Percentiles rank a stretch among this genome's conserved stretches.
Evolutionary conservation across 192 early-diverging fungal genomes (phyloP).

Genomic region (Coemansia sp.): DNA sequence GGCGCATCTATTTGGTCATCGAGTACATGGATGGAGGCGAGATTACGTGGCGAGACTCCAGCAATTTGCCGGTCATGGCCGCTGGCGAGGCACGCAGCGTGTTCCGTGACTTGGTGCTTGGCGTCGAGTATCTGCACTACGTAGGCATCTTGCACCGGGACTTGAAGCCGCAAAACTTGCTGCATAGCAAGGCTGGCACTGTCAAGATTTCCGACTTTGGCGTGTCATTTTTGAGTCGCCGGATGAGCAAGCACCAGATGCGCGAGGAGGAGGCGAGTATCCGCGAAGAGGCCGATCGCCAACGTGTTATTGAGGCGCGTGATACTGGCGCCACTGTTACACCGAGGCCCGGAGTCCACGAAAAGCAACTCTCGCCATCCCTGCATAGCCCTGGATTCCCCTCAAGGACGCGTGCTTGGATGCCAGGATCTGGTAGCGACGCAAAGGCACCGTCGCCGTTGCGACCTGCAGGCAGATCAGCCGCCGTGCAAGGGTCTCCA

Average conservation of each 20-base stretch:
- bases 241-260: slow-evolving; percentile 19
- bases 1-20: slow-evolving; percentile 92
- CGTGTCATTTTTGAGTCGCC: slow-evolving; percentile 79
- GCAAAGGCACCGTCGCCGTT: slow-evolving; percentile 28
- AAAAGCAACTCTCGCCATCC: background rate
- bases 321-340: background rate
- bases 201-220: slow-evolving; percentile 99
- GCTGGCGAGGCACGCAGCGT: slow-evolving; percentile 68
- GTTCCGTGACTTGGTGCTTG: slow-evolving; percentile 88
- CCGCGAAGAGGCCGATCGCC: background rate
- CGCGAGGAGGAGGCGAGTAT: background rate
- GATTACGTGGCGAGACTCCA: slow-evolving; percentile 78
- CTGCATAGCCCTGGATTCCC: background rate
- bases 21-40: slow-evolving; percentile 94
- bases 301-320: background rate
- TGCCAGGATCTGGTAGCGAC: background rate
- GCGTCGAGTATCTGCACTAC: slow-evolving; percentile 92
- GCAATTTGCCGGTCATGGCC: slow-evolving; percentile 63
- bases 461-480: slow-evolving; percentile 22
- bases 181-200: slow-evolving; percentile 67
- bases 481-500: slow-evolving; percentile 21
- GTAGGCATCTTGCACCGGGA: slow-evolving; percentile 97
- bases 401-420: background rate
- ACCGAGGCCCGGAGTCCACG: background rate
- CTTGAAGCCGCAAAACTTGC: slow-evolving; percentile 96